Evolutionary conservation across 2,329 filamentous ascomycete species (phyloP), one percentile per base, ranked within the genome.

Genomic region (Fusarium ambrosium): DNA sequence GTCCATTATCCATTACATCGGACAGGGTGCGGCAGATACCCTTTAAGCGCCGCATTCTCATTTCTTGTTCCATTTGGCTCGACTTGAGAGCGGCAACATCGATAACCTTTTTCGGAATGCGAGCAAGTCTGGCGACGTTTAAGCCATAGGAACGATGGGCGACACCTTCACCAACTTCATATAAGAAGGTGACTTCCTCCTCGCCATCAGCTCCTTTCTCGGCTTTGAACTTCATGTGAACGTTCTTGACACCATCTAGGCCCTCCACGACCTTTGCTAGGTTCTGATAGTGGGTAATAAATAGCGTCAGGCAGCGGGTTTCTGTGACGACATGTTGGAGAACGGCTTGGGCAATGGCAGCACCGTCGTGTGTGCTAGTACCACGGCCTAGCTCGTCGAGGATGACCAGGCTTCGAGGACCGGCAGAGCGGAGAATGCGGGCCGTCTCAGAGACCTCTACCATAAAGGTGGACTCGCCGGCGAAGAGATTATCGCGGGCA

Each of bases 201-300:
- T 94, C 91, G 0, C 86, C 89, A 2, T 86, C 85, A 1, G 74
- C 76, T 7, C 80, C 81, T 6, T 76, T 81, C 11, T 83, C 83
- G 2, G 79, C 80, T 4, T 89, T 91, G 83, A 99, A 99, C 62
- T 90, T 91, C 96, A 99, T 98, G 81, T 99, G 97, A 56, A 98
- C 94, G 81, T 98, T 98, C 77, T 89, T 91, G 77, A 98, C 92
- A 4, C 88, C 87, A 8, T 87, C 82, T 68, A 97, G 93, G 2
- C 90, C 91, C 29, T 91, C 89, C 11, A 92, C 92, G 72, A 97
- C 88, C 56, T 86, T 85, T 11, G 92, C 91, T 1, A 99, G 89
- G 74, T 92, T 92, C 84, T 99, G 97, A 82, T 99, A 99, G 84
- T 99, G 97, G 4, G 97, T 99, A 82, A 99, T 98, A 86, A 99